Conservation (phyloP, 345 rosid genomes). For the Euclidium syriacum region DNA sequence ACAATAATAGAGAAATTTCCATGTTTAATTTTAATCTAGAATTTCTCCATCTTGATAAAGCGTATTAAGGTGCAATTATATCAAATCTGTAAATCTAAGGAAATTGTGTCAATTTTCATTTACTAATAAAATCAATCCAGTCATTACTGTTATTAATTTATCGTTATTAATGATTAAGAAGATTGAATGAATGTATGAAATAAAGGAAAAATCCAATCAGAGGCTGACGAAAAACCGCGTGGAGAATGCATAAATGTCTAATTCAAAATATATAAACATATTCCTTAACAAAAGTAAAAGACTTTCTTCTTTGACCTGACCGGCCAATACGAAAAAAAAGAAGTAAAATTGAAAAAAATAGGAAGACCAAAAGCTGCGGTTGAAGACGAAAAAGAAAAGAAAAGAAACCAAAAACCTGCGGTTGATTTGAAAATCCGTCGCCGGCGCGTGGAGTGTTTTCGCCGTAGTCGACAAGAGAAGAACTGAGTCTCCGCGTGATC, state of each 20-base stretch:
- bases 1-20: no score
- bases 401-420: neutral
- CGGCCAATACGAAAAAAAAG: neutral
- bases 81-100: no score
- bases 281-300: slow-evolving; percentile 4
- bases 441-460: slow-evolving; percentile 15
- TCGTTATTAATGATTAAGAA: neutral
- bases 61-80: no score
- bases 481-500: neutral
- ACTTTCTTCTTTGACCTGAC: slow-evolving; percentile 27
- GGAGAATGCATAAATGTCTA: slow-evolving; percentile 15
- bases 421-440: slow-evolving; percentile 10
- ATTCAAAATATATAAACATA: slow-evolving; percentile 10
- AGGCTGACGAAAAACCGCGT: slow-evolving; percentile 32
- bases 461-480: neutral
- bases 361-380: neutral
- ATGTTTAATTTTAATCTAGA: no score
- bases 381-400: neutral
- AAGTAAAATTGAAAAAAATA: neutral
- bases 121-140: no score
- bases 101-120: no score
- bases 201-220: neutral
- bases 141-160: no score
- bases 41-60: no score
- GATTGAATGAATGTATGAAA: neutral